phyloP scores from a whole-genome alignment of 129 eudicot genomes.

The Chrysanthemum makinoi region DNA sequence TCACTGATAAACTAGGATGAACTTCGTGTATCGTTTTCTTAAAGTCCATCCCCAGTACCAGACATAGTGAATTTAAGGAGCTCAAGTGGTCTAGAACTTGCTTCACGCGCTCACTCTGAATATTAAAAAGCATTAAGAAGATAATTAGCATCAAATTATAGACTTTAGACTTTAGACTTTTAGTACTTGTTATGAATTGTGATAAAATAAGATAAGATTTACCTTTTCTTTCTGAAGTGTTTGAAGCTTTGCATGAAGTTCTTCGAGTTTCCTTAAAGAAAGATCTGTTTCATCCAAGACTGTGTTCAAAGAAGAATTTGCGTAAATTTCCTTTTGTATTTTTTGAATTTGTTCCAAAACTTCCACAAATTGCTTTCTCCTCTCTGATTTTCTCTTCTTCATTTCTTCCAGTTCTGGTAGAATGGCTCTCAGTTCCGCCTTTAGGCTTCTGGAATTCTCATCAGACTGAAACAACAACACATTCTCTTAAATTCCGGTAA shows the following conservation, averaged over 20 bases:
- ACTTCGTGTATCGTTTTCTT: constrained; percentile 49
- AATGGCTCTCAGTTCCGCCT: constrained; percentile 69
- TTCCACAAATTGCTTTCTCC: constrained; percentile 65
- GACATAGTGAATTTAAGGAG: constrained; percentile 57
- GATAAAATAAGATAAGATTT: background rate
- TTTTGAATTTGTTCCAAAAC: constrained; percentile 60
- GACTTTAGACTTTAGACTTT: background rate
- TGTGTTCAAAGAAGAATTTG: constrained; percentile 23
- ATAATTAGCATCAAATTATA: background rate
- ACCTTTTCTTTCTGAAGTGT: constrained; percentile 78
- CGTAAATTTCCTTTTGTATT: constrained; percentile 52
- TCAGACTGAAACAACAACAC: constrained; percentile 51
- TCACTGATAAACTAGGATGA: constrained; percentile 62
- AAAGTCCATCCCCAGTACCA: constrained; percentile 63
- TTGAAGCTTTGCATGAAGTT: constrained; percentile 63
- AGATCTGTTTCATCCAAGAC: constrained; percentile 58
- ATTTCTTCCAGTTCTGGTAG: constrained; percentile 79
- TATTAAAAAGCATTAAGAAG: constrained; percentile 3
- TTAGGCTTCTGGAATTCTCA: constrained; percentile 61
- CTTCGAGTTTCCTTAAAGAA: constrained; percentile 55
- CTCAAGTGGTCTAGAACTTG: constrained; percentile 51
- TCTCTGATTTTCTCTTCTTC: constrained; percentile 65
- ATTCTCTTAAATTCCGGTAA: background rate
- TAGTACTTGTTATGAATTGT: background rate
- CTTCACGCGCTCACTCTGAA: constrained; percentile 78